Conservation (phyloP, 176 grass and related monocot species). For the Themeda triandra region DNA sequence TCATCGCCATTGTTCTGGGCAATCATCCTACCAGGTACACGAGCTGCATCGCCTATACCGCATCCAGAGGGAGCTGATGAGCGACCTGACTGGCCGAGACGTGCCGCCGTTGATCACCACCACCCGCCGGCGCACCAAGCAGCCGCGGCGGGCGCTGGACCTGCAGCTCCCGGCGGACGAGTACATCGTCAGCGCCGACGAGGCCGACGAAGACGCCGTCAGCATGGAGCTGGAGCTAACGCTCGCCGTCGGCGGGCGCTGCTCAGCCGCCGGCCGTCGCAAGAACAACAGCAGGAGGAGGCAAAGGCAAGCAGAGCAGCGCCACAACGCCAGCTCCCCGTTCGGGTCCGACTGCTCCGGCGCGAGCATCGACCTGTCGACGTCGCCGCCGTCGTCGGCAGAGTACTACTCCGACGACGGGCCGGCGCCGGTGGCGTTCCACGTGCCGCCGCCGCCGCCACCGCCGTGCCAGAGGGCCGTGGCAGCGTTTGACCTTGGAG, state of each 20-base stretch:
- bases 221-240: conserved; percentile 74
- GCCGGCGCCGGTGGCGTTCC: neutral
- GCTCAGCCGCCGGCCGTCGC: neutral
- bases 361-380: conserved; percentile 39
- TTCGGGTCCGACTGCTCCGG: conserved; percentile 50
- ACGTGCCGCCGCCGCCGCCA: conserved; percentile 26
- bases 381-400: conserved; percentile 41
- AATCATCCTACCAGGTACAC: conserved; percentile 38
- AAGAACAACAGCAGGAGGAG: conserved; percentile 29
- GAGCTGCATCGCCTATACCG: conserved; percentile 76
- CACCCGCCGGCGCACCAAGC: conserved; percentile 35
- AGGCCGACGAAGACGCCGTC: too few relatives aligned
- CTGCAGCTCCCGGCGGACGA: conserved; percentile 69
- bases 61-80: conserved; percentile 80
- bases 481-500: conserved; percentile 46
- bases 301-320: too few relatives aligned
- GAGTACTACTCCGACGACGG: conserved; percentile 43
- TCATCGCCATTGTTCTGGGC: neutral
- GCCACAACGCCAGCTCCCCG: neutral
- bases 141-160: conserved; percentile 51
- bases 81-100: conserved; percentile 23
- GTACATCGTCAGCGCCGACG: conserved; percentile 54
- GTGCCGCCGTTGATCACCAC: neutral
- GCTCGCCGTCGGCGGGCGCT: conserved; percentile 47
- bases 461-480: conserved; percentile 56